Percentiles rank a stretch among this genome's conserved stretches.
Evolutionary conservation across 75 land plant genomes (phyloP).

Genomic region (Cunninghamia lanceolata): DNA sequence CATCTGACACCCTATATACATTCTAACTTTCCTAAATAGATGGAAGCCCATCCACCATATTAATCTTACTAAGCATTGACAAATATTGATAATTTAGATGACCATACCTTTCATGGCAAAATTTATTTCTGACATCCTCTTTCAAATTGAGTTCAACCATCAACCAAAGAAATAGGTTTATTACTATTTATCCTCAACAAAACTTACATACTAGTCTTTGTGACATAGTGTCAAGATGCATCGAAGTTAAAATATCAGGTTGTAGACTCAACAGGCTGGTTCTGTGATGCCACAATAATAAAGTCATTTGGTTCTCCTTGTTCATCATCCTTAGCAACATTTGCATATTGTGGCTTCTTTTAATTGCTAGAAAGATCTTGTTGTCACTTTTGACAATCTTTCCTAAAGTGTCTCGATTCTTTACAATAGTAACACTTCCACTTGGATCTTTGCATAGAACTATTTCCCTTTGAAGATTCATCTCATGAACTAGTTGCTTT

Average conservation of each 20-base stretch:
- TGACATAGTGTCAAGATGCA: background rate
- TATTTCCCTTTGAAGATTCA: too few relatives aligned
- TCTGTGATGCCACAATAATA: too few relatives aligned
- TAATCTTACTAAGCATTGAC: too few relatives aligned
- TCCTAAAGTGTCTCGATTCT: background rate
- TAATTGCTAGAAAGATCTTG: too few relatives aligned
- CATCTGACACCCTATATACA: too few relatives aligned
- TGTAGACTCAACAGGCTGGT: background rate
- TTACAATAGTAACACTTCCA: background rate
- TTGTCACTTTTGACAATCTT: too few relatives aligned
- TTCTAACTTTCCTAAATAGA: too few relatives aligned
- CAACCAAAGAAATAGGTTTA: background rate
- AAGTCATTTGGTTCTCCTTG: too few relatives aligned
- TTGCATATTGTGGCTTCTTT: too few relatives aligned
- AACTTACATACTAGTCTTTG: background rate
- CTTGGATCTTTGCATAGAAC: background rate
- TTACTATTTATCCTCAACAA: background rate
- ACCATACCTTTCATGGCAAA: background rate
- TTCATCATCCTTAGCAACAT: too few relatives aligned
- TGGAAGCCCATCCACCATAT: too few relatives aligned
- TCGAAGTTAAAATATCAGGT: background rate
- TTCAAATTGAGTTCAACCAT: background rate
- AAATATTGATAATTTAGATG: too few relatives aligned
- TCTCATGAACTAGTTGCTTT: background rate
- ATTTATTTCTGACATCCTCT: background rate